Conservation (phyloP, 495 filamentous ascomycete species). For the Xylaria grammica region DNA sequence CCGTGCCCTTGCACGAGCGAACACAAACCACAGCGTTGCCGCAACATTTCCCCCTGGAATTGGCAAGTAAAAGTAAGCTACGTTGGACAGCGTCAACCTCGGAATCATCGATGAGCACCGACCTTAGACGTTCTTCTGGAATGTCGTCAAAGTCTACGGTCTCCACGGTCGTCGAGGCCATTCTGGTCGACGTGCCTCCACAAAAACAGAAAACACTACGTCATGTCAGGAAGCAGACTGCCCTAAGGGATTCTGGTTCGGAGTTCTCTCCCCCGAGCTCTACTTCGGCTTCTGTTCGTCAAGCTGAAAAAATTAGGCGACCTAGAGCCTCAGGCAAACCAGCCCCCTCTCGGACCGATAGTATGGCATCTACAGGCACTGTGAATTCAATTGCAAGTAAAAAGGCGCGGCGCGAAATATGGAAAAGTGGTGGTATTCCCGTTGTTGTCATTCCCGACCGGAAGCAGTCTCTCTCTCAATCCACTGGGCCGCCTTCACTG, state of each 20-base stretch:
- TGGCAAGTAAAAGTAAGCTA: constrained; percentile 31
- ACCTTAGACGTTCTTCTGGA: constrained; percentile 61
- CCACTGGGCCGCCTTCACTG: constrained; percentile 54
- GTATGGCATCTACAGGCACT: constrained; percentile 64
- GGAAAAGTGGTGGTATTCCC: constrained; percentile 62
- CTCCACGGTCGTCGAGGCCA: constrained; percentile 73
- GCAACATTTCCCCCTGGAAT: constrained; percentile 27
- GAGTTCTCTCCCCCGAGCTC: constrained; percentile 59
- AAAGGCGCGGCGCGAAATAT: constrained; percentile 60
- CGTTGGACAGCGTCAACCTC: constrained; percentile 41
- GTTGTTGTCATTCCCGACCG: constrained; percentile 76
- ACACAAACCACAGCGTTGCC: constrained; percentile 47
- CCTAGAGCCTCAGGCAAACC: constrained; percentile 25
- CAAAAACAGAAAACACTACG: constrained; percentile 65
- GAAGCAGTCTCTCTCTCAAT: constrained; percentile 64
- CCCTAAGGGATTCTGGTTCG: constrained; percentile 57
- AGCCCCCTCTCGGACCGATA: constrained; percentile 54
- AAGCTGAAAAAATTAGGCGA: constrained; percentile 32
- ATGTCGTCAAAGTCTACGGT: constrained; percentile 64
- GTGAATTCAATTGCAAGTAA: constrained; percentile 58
- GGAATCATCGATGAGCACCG: constrained; percentile 50
- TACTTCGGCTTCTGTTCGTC: constrained; percentile 40
- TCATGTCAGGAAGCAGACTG: constrained; percentile 67
- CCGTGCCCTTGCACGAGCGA: constrained; percentile 54
- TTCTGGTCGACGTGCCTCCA: constrained; percentile 67